phyloP scores from a whole-genome alignment of 2,329 filamentous ascomycete genomes.

The Diaporthe sp. region DNA sequence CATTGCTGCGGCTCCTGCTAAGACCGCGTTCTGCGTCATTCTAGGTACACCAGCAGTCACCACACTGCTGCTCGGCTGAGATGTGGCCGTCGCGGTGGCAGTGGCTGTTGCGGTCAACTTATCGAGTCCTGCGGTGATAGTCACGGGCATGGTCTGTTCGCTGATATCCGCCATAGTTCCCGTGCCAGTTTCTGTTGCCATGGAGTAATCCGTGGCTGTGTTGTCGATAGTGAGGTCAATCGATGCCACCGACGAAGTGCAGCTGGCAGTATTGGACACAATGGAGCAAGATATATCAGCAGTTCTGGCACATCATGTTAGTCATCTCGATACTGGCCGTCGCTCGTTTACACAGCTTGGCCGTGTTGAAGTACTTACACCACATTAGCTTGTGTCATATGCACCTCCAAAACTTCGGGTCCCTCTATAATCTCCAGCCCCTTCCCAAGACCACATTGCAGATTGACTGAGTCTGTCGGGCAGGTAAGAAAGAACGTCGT shows the following conservation, averaged over 20 bases:
- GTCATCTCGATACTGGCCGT: neutral
- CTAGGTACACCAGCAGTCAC: constrained; percentile 49
- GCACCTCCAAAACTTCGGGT: constrained; percentile 40
- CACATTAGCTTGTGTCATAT: constrained; percentile 20
- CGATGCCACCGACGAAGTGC: constrained; percentile 29
- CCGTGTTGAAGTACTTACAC: constrained; percentile 33
- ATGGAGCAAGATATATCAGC: constrained; percentile 39
- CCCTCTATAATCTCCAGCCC: constrained; percentile 42
- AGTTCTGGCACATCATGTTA: constrained; percentile 32
- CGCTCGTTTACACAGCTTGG: neutral
- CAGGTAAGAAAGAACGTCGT: constrained; percentile 43
- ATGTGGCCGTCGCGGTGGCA: constrained; percentile 5
- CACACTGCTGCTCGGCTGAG: constrained; percentile 34
- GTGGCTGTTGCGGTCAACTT: constrained; percentile 46
- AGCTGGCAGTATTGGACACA: constrained; percentile 35
- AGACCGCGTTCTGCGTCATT: constrained; percentile 50
- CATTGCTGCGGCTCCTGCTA: constrained; percentile 51
- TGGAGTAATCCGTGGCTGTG: constrained; percentile 14
- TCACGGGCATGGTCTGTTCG: constrained; percentile 47
- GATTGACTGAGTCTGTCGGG: constrained; percentile 38
- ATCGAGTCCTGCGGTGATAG: constrained; percentile 53
- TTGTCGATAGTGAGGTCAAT: constrained; percentile 30
- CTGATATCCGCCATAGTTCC: constrained; percentile 41
- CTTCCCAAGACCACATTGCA: constrained; percentile 41
- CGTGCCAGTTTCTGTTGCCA: constrained; percentile 26